Base-by-base conservation (phyloP, 1,284 basidiomycete genomes). In the Trichosporon coremiiforme region DNA sequence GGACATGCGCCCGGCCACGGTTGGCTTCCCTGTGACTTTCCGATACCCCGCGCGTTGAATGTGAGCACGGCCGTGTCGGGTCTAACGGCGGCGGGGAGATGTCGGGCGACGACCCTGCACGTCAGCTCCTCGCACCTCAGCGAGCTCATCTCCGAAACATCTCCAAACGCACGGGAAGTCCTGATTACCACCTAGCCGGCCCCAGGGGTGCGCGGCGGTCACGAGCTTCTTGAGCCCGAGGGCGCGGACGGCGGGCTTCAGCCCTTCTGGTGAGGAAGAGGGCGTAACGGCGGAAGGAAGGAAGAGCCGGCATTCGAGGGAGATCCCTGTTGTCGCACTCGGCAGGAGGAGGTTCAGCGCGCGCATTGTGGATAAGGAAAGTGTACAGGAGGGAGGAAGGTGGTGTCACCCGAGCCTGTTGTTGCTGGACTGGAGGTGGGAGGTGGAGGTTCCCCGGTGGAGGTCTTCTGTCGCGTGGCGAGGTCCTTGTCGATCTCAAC, bases 131-230 rank as follows among this genome's bases (percentile, higher is more conserved):
- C 10, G 15, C 2, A 36, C 13, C 2, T 8, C 15, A 9, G 53
- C 6, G 35, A 36, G 22, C 12, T 22, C 55, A 63, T 20, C 25
- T 25, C 25, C 25, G 25, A 25, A 25, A 25, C 25, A 25, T 25
- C 25, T 20, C 9, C 50, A 12, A 2, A 78, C 79, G 70, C 66
- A 81, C 81, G 81, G 80, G 63, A 80, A 79, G 22, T 78, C 71
- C 75, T 79, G 77, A 67, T 78, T 79, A 5, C 81, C 81, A 4
- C 81, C 81, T 2, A 82, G 64, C 50, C 76, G 75, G 0, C 73
- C 73, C 78, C 78, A 82, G 6, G 81, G 81, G 69, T 82, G 81
- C 17, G 76, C 75, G 55, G 75, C 80, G 0, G 74, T 75, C n/a
- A 82, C 74, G 4, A 82, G 29, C 64, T 73, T 70, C 31, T 72